Evolutionary conservation across 352 stramenopile species (phyloP).

Genomic region (Peronospora destructor): DNA sequence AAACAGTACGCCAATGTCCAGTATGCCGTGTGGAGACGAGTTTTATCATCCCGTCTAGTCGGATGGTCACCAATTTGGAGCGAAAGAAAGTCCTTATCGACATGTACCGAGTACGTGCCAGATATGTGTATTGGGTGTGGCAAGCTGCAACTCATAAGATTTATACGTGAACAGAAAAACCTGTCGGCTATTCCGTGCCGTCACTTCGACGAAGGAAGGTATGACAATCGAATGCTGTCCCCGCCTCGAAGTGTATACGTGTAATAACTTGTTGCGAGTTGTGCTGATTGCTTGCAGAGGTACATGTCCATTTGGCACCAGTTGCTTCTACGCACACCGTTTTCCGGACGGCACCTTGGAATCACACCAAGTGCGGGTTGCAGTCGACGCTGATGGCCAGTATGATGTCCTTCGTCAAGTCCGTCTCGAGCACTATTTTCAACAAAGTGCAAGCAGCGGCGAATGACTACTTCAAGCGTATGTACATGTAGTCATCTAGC

Average conservation of each 20-base stretch:
- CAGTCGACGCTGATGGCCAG: constrained; percentile 60
- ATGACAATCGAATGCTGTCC: constrained; percentile 5
- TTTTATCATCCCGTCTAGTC: constrained; percentile 80
- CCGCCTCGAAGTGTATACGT: constrained; percentile 1
- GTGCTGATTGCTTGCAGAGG: constrained; percentile 32
- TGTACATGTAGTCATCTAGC: background rate
- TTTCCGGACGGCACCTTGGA: constrained; percentile 59
- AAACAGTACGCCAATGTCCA: constrained; percentile 72
- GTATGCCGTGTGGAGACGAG: constrained; percentile 71
- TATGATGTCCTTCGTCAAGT: constrained; percentile 72
- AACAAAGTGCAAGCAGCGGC: constrained; percentile 17
- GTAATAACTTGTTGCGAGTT: constrained; percentile 12
- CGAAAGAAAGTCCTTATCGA: constrained; percentile 66
- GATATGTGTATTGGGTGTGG: background rate
- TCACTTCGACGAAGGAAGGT: constrained; percentile 79
- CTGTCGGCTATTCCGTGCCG: constrained; percentile 71
- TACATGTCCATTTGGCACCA: constrained; percentile 80
- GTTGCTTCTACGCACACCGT: constrained; percentile 82
- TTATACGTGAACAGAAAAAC: constrained; percentile 36
- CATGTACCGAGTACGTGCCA: constrained; percentile 51
- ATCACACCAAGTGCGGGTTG: constrained; percentile 57
- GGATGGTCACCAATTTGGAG: constrained; percentile 58
- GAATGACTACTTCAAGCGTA: constrained; percentile 8
- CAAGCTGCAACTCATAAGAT: constrained; percentile 7
- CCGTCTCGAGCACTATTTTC: constrained; percentile 63